These are phyloP conservation scores for Flaveria ramosissima DNA, from an alignment of 129 eudicot genomes.

Conservation along the genomic window DNA sequence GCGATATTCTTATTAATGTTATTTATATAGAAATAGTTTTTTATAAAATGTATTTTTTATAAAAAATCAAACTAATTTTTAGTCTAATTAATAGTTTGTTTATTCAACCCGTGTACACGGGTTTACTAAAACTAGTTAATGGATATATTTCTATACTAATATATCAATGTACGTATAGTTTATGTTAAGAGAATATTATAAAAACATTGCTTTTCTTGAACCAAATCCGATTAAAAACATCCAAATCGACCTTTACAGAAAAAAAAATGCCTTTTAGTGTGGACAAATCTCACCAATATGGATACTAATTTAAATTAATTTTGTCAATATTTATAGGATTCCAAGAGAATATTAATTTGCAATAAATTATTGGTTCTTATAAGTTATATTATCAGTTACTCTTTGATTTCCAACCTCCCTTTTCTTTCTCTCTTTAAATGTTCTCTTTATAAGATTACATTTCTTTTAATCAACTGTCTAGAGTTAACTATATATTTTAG, in stretches of 20 bases:
- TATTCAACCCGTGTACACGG: too few species aligned
- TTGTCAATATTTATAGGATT: background rate
- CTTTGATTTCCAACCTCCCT: slow-evolving; percentile 15
- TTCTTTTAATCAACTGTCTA: background rate
- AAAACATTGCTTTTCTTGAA: slow-evolving; percentile 3
- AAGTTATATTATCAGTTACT: slow-evolving; percentile 7
- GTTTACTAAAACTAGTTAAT: too few species aligned
- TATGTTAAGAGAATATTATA: slow-evolving; percentile 1
- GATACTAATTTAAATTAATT: background rate
- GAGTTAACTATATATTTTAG: background rate
- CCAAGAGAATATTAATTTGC: slow-evolving; percentile 4
- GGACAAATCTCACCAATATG: slow-evolving; percentile 2
- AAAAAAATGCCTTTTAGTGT: slow-evolving; percentile 12
- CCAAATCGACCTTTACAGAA: slow-evolving; percentile 14
- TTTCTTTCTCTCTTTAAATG: slow-evolving; percentile 1
- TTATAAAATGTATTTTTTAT: too few species aligned
- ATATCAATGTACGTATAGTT: background rate
- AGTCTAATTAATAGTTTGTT: too few species aligned
- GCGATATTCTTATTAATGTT: too few species aligned
- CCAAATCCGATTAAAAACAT: slow-evolving; percentile 16
- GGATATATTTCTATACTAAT: slow-evolving; percentile 22
- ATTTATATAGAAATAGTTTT: too few species aligned
- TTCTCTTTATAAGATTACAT: background rate
- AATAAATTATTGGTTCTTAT: background rate
- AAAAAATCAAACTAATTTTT: too few species aligned